Evolutionary conservation across 352 stramenopile species (phyloP).

Genomic region (Pythium dissimile): DNA sequence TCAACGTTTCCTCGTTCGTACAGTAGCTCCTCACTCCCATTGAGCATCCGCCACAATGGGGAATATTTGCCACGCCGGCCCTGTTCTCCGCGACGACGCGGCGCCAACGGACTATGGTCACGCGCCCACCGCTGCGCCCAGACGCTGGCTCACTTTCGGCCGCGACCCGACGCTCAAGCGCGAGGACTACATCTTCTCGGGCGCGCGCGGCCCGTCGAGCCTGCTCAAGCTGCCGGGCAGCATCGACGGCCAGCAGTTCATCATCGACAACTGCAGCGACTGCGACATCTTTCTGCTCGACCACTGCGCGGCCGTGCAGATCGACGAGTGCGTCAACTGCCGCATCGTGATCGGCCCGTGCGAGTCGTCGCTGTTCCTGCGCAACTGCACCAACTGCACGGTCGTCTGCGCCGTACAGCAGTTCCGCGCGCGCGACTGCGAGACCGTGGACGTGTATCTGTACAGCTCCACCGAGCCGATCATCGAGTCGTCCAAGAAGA

Average conservation of each 20-base stretch:
- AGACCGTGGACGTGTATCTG: constrained; percentile 55
- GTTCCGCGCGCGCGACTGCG: constrained; percentile 70
- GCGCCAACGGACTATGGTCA: no score
- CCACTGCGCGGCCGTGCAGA: constrained; percentile 72
- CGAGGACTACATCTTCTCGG: constrained; percentile 68
- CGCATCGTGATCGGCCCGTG: constrained; percentile 69
- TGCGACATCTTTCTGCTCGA: constrained; percentile 80
- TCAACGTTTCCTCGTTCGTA: neutral
- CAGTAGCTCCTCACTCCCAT: neutral
- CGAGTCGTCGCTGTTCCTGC: constrained; percentile 65
- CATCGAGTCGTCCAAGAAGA: constrained; percentile 55
- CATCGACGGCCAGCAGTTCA: constrained; percentile 78
- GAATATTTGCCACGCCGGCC: constrained; percentile 53
- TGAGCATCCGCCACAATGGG: constrained; percentile 38
- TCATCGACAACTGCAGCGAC: constrained; percentile 66
- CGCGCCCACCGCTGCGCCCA: neutral
- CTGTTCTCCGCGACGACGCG: constrained; percentile 7
- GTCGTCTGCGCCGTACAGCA: constrained; percentile 67
- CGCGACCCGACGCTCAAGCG: constrained; percentile 60
- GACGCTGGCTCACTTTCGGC: constrained; percentile 38
- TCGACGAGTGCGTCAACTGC: constrained; percentile 69
- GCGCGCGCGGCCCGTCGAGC: constrained; percentile 32
- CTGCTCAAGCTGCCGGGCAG: constrained; percentile 54
- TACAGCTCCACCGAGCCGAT: constrained; percentile 71
- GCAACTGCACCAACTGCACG: constrained; percentile 60